phyloP scores from a whole-genome alignment of 345 rosid genomes.

The Acer saccharum region DNA sequence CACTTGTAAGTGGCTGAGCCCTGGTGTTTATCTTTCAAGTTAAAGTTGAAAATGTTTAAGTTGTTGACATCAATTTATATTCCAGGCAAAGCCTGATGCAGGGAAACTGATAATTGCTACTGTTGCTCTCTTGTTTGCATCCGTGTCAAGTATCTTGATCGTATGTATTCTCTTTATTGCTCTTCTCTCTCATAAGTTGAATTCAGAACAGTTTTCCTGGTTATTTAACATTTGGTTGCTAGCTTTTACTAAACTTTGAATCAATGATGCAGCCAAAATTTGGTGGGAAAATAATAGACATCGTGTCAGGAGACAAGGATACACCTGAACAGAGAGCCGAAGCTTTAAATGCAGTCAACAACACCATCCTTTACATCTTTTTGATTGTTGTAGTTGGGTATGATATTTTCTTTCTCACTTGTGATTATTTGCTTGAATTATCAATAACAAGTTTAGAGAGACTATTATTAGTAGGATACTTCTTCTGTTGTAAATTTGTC shows the following conservation, averaged over 20 bases:
- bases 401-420: conserved; percentile 9
- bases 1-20: conserved; percentile 24
- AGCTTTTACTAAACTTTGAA: not conserved
- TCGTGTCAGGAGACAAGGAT: conserved; percentile 50
- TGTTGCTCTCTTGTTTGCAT: conserved; percentile 22
- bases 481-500: not conserved
- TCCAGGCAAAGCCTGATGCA: conserved; percentile 30
- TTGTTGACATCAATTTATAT: not conserved
- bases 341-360: conserved; percentile 48
- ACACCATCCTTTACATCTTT: conserved; percentile 48
- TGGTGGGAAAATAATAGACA: conserved; percentile 71
- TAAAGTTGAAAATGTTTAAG: not conserved
- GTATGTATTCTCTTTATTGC: conserved; percentile 12
- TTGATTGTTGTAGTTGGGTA: conserved; percentile 62
- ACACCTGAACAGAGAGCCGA: conserved; percentile 50
- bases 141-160: conserved; percentile 25
- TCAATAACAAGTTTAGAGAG: too few relatives aligned
- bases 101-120: conserved; percentile 30
- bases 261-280: conserved; percentile 52
- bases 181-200: conserved; percentile 1
- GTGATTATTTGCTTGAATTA: conserved; percentile 8
- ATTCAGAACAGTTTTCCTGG: not conserved
- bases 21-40: not conserved
- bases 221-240: not conserved
- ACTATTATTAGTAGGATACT: not conserved